These are phyloP conservation scores for Aspergillus pseudonomiae DNA, from an alignment of 2,329 filamentous ascomycete genomes.

Conservation along the genomic window DNA sequence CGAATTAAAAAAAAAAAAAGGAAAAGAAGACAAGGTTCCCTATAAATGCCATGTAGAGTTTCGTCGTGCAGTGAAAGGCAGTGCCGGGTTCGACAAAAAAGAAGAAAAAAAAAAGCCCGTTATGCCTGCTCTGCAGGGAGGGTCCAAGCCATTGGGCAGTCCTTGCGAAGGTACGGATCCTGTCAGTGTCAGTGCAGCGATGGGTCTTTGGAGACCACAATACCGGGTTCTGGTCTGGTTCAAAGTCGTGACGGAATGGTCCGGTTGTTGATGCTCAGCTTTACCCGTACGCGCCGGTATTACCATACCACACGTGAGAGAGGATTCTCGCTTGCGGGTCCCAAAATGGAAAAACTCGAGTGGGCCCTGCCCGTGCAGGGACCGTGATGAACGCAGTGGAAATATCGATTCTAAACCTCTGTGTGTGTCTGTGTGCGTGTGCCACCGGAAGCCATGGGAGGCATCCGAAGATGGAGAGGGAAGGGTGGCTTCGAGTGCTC, in stretches of 20 bases:
- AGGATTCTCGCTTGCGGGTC: constrained; percentile 18
- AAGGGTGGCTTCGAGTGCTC: neutral
- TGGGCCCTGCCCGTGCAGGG: constrained; percentile 16
- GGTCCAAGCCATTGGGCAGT: neutral
- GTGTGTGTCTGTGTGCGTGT: neutral
- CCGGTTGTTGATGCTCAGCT: neutral
- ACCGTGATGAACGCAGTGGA: constrained; percentile 16
- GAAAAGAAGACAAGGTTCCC: neutral
- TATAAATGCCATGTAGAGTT: neutral
- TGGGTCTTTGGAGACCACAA: neutral
- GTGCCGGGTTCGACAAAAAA: neutral
- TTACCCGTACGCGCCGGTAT: constrained; percentile 7
- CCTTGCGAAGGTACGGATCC: neutral
- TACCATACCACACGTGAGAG: constrained; percentile 14
- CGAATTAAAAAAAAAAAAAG: neutral
- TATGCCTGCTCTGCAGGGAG: neutral
- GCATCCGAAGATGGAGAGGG: neutral
- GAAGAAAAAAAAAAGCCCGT: neutral
- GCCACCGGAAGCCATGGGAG: neutral
- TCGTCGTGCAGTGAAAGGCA: neutral
- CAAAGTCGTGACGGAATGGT: constrained; percentile 5
- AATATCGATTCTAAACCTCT: neutral
- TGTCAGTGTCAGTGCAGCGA: constrained; percentile 3
- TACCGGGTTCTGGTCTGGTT: neutral
- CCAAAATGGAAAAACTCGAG: constrained; percentile 13